Percentiles rank a stretch among this genome's conserved stretches.
These are phyloP conservation scores for Hypsizygus marmoreus DNA, from an alignment of 768 basidiomycete species.

Conservation along the genomic window DNA sequence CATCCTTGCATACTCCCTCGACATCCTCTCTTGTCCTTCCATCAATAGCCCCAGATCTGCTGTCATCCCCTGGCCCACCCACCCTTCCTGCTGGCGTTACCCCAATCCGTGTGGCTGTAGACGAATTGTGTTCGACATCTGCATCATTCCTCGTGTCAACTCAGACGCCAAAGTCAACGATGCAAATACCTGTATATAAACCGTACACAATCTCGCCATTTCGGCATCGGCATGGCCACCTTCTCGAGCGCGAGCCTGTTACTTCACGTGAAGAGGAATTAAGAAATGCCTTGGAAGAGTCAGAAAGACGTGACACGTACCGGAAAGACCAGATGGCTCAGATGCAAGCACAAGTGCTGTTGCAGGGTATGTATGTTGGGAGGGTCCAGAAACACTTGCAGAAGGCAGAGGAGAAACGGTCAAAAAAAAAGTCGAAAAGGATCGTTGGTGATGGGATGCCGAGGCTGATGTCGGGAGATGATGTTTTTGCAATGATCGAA, in stretches of 20 bases:
- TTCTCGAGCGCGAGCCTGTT: not conserved
- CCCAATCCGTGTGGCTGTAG: not conserved
- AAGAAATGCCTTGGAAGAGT: not conserved
- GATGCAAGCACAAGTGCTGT: not conserved
- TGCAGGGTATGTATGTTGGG: constrained; percentile 13
- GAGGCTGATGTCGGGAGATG: constrained; percentile 20
- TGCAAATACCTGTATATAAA: not conserved
- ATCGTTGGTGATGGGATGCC: constrained; percentile 26
- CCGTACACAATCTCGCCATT: not conserved
- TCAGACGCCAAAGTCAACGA: not conserved
- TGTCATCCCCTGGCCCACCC: too few species aligned
- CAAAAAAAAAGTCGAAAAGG: constrained; percentile 12
- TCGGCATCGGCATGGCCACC: not conserved
- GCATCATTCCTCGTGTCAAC: constrained; percentile 1
- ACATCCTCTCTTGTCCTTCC: too few species aligned
- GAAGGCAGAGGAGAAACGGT: constrained; percentile 22
- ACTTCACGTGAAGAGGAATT: not conserved
- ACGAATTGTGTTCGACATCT: not conserved
- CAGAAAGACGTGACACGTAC: not conserved
- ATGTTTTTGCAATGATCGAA: constrained; percentile 18
- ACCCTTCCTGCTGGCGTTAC: too few species aligned
- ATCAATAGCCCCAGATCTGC: too few species aligned
- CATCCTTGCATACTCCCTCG: too few species aligned
- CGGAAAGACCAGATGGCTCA: not conserved
- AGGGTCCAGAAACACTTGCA: constrained; percentile 19